These are phyloP conservation scores for Ogataea dorogensis DNA, from an alignment of 805 yeast species.

Conservation along the genomic window DNA sequence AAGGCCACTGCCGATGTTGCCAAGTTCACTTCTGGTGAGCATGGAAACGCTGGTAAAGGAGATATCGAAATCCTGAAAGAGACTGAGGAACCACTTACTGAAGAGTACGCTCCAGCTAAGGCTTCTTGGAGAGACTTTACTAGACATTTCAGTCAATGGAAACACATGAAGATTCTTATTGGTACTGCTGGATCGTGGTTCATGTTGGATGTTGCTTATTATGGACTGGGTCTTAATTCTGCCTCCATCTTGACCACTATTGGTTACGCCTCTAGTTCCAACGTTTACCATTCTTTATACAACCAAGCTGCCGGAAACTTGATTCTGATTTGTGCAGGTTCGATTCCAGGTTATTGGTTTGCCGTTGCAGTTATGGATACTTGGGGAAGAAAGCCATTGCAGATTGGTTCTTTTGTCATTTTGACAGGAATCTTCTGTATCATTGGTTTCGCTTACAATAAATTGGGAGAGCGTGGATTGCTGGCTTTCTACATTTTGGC, in stretches of 20 bases:
- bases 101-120: constrained; percentile 61
- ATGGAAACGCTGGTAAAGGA: constrained; percentile 47
- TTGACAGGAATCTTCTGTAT: constrained; percentile 72
- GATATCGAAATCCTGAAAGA: constrained; percentile 45
- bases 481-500: constrained; percentile 75
- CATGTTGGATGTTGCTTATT: constrained; percentile 84
- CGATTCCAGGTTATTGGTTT: constrained; percentile 92
- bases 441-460: constrained; percentile 83
- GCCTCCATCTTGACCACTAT: constrained; percentile 77
- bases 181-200: constrained; percentile 96
- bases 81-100: constrained; percentile 42
- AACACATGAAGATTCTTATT: constrained; percentile 72
- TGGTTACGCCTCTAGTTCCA: constrained; percentile 73
- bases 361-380: constrained; percentile 77
- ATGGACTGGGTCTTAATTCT: constrained; percentile 84
- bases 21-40: constrained; percentile 48
- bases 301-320: constrained; percentile 88
- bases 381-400: constrained; percentile 83
- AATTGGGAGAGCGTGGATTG: constrained; percentile 61
- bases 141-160: constrained; percentile 80
- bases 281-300: constrained; percentile 68
- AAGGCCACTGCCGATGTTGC: constrained; percentile 56
- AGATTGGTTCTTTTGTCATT: constrained; percentile 69
- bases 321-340: constrained; percentile 91
- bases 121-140: constrained; percentile 77